phyloP scores from a whole-genome alignment of 139 green algal genomes.

The Parachlorella kessleri region DNA sequence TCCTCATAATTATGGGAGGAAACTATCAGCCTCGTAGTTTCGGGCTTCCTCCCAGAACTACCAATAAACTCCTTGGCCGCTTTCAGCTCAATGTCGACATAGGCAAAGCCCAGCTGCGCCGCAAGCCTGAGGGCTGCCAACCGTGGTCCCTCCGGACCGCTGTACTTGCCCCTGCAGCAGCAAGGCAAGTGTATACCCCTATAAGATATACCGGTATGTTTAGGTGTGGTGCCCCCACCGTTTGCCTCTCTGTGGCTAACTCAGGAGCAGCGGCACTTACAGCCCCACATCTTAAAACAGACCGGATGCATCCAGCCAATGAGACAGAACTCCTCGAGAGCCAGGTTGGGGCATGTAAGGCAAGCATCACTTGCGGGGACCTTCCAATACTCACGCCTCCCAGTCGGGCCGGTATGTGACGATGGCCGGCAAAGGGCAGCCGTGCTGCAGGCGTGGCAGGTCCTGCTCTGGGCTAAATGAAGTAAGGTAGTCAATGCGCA shows the following conservation, averaged over 20 bases:
- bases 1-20: constrained; percentile 90
- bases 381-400: constrained; percentile 77
- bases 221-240: too few species aligned
- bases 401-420: constrained; percentile 88
- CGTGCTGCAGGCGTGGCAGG: constrained; percentile 63
- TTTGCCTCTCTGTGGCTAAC: too few species aligned
- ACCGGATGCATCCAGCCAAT: too few species aligned
- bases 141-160: constrained; percentile 72
- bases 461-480: constrained; percentile 44
- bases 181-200: neutral
- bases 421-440: constrained; percentile 73
- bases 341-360: neutral
- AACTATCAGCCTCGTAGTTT: constrained; percentile 87
- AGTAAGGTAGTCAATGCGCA: constrained; percentile 86
- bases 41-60: constrained; percentile 52
- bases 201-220: too few species aligned
- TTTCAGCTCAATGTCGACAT: constrained; percentile 93
- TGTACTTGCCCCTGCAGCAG: constrained; percentile 78
- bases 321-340: too few species aligned
- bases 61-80: constrained; percentile 78
- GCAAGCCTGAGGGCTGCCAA: constrained; percentile 78
- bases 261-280: too few species aligned
- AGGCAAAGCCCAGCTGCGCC: constrained; percentile 74
- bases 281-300: too few species aligned
- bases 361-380: neutral